Percentiles rank a stretch among this genome's conserved stretches.
phyloP scores from a whole-genome alignment of 2,329 filamentous ascomycete genomes.

The Arthrobotrys iridis region DNA sequence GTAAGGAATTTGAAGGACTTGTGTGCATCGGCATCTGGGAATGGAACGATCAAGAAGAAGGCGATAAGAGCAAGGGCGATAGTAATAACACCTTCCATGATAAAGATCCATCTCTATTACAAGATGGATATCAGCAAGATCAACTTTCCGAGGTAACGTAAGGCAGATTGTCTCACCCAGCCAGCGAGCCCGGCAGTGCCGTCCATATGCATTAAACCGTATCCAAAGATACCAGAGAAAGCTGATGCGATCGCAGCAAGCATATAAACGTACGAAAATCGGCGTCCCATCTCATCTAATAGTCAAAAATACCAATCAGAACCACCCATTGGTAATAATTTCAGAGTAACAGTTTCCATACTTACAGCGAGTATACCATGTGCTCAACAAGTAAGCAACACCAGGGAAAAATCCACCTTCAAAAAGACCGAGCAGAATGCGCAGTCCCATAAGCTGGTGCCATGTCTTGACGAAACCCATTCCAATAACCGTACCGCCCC shows the following conservation, averaged over 20 bases:
- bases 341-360: not conserved
- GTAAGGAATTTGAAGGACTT: slow-evolving; percentile 65
- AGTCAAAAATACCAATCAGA: not conserved
- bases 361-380: slow-evolving; percentile 76
- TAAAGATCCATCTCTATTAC: slow-evolving; percentile 40
- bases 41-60: slow-evolving; percentile 72
- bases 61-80: slow-evolving; percentile 65
- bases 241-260: slow-evolving; percentile 66
- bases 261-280: slow-evolving; percentile 65
- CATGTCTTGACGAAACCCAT: slow-evolving; percentile 72
- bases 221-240: slow-evolving; percentile 72
- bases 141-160: too few species aligned
- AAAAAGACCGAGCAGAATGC: slow-evolving; percentile 71
- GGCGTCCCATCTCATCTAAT: slow-evolving; percentile 54
- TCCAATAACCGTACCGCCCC: slow-evolving; percentile 71
- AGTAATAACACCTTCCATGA: slow-evolving; percentile 65
- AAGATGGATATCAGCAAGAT: not conserved
- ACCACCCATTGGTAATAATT: too few species aligned
- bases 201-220: slow-evolving; percentile 67
- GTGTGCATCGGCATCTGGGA: slow-evolving; percentile 68
- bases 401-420: slow-evolving; percentile 75
- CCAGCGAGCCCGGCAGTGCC: slow-evolving; percentile 65
- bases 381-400: slow-evolving; percentile 75
- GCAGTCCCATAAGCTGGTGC: slow-evolving; percentile 66
- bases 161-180: slow-evolving; percentile 64